Evolutionary conservation across 176 grass and related monocot genomes (phyloP).

Genomic region (Oryza officinalis): DNA sequence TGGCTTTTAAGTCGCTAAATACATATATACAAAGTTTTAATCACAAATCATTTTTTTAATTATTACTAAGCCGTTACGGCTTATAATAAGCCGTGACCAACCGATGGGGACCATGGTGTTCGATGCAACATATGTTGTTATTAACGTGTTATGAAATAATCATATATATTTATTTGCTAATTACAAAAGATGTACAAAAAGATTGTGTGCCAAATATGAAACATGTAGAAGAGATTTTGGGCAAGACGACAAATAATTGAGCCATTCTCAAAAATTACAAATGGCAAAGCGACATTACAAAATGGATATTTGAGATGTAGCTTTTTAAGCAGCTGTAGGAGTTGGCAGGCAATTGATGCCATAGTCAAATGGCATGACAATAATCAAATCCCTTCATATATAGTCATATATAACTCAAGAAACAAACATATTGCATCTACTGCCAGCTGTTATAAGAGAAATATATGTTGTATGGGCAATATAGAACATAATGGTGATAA

Average conservation of each 20-base stretch:
- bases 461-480: not conserved
- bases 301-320: not conserved
- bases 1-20: too few species aligned
- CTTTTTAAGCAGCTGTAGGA: not conserved
- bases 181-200: not conserved
- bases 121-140: not conserved
- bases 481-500: not conserved
- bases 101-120: too few species aligned
- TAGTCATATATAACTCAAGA: not conserved
- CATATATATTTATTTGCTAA: slow-evolving; percentile 4
- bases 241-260: slow-evolving; percentile 18
- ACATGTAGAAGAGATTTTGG: not conserved
- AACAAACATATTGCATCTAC: not conserved
- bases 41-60: too few species aligned
- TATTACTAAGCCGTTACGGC: too few species aligned
- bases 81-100: too few species aligned
- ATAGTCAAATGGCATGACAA: not conserved
- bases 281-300: not conserved
- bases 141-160: not conserved
- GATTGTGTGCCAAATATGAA: not conserved
- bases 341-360: not conserved
- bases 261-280: not conserved
- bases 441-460: not conserved
- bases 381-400: not conserved
- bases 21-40: too few species aligned